Evolutionary conservation across 177 flowering plant species (phyloP).

Genomic region (Vitis hybrid): DNA sequence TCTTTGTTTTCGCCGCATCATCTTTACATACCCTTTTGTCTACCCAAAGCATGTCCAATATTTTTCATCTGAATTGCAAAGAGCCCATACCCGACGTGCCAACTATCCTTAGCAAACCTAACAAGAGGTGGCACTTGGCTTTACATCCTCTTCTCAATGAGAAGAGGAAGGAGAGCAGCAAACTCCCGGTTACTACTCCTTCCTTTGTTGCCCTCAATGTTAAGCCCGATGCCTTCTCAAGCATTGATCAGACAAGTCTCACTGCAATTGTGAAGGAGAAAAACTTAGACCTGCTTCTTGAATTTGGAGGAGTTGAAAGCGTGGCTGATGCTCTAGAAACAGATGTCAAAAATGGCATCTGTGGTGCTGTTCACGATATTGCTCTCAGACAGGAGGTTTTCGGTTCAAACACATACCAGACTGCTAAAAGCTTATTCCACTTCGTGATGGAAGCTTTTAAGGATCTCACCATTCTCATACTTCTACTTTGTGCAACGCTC

Average conservation of each 20-base stretch:
- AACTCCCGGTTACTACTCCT: not conserved
- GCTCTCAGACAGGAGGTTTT: no score
- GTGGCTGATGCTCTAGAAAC: not conserved
- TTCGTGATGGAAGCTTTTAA: no score
- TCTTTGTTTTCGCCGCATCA: no score
- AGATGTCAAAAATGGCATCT: not conserved
- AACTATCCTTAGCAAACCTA: not conserved
- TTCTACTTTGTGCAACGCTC: no score
- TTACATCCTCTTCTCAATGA: not conserved
- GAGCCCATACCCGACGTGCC: not conserved
- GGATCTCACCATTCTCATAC: no score
- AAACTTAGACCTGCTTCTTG: not conserved
- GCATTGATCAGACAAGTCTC: no score
- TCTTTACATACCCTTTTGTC: not conserved
- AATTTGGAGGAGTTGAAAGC: not conserved
- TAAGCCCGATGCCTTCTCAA: no score
- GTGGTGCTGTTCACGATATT: not conserved
- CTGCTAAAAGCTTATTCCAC: no score
- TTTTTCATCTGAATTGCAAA: not conserved
- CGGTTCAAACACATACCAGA: no score
- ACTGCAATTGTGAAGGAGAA: no score
- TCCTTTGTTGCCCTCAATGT: not conserved
- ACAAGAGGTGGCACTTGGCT: not conserved
- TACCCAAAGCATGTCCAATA: not conserved
- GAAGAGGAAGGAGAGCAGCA: not conserved